These are phyloP conservation scores for Peribolospora baueri DNA, from an alignment of 768 basidiomycete species.

Conservation along the genomic window DNA sequence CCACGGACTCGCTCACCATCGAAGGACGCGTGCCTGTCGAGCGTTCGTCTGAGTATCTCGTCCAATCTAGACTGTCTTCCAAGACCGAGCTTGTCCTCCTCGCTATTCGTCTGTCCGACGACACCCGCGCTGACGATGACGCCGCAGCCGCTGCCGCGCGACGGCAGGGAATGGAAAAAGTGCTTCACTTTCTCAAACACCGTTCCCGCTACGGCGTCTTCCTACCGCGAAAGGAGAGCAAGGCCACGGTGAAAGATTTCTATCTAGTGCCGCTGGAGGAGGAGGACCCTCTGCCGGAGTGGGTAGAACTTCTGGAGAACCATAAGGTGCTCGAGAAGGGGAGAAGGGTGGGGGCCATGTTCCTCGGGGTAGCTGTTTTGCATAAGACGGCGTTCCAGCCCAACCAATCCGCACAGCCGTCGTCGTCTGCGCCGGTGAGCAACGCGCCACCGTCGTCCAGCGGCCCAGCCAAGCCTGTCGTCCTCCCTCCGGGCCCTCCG, in stretches of 20 bases:
- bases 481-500: too few species aligned
- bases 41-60: conserved; percentile 52
- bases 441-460: too few species aligned
- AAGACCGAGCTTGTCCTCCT: conserved; percentile 57
- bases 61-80: conserved; percentile 50
- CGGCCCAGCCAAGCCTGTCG: too few species aligned
- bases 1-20: conserved; percentile 41
- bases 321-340: conserved; percentile 36
- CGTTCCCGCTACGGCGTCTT: conserved; percentile 12
- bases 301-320: conserved; percentile 56
- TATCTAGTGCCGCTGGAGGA: conserved; percentile 58
- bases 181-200: conserved; percentile 7
- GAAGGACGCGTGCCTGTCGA: conserved; percentile 60
- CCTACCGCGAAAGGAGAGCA: conserved; percentile 8
- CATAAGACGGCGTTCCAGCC: too few species aligned
- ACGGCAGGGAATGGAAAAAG: conserved; percentile 7
- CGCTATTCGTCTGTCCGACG: conserved; percentile 36
- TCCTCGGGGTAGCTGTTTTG: too few species aligned
- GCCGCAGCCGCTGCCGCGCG: conserved; percentile 17
- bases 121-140: conserved; percentile 34
- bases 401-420: too few species aligned
- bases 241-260: conserved; percentile 55
- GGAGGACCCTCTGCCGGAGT: conserved; percentile 49
- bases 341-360: too few species aligned
- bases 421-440: too few species aligned